Evolutionary conservation across 352 stramenopile species (phyloP), one percentile per base, ranked within the genome.

Genomic region (Lagenidium sp.): DNA sequence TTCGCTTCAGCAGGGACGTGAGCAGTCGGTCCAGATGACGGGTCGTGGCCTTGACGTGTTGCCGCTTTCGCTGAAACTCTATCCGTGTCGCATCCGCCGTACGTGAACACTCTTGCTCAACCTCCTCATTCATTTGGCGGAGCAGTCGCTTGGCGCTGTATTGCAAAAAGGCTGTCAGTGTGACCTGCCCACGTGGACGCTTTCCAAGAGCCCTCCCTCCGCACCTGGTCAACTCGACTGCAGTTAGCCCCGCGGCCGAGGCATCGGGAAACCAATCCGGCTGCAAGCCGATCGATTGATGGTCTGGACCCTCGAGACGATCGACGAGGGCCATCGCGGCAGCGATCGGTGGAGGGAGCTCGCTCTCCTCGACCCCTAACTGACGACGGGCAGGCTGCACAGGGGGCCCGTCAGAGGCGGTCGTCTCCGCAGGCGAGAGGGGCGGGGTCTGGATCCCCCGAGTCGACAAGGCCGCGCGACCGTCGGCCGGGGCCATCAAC

Each of bases 301-400:
- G 36, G 41, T 40, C 23, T 5, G 41, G 47, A 22, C 52, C 26
- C 21, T 61, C 53, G n/a, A 61, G 40, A 37, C 50, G 46, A 24
- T 56, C 36, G 1, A 39, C 53, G 10, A 61, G 43, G 21, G 53
- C 46, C 46, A 61, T 61, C 8, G 53, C 53, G n/a, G 53, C 53
- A 2, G 43, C 47, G 36, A 61, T 61, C 5, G 53, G 53, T 38
- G 53, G 49, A 12, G 53, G 53, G 24, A 56, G 8, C 8, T 32
- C 28, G n/a, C n/a, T n/a, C n/a, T n/a, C n/a, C n/a, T n/a, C n/a
- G n/a, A n/a, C n/a, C n/a, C n/a, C n/a, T n/a, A n/a, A n/a, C n/a
- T n/a, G n/a, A n/a, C n/a, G n/a, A n/a, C n/a, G n/a, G n/a, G n/a
- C n/a, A n/a, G n/a, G n/a, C n/a, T n/a, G n/a, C n/a, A n/a, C n/a